Conservation (phyloP, 306 rosid species). For the Vicia faba region DNA sequence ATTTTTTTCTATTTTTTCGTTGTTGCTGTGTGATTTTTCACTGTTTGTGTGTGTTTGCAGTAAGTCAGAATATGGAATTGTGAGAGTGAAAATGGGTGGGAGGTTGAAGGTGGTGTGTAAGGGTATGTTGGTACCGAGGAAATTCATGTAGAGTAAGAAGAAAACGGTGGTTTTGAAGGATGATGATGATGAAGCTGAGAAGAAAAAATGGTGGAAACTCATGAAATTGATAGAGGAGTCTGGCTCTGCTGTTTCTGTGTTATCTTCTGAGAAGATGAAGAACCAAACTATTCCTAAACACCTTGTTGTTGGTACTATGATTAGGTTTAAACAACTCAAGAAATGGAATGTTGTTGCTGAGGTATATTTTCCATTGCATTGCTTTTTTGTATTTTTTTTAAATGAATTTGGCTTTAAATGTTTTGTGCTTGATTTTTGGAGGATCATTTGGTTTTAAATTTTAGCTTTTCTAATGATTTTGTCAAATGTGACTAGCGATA, state of each 20-base stretch:
- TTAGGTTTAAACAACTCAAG: constrained; percentile 81
- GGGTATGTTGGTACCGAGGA: constrained; percentile 86
- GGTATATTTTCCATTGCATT: too few relatives aligned
- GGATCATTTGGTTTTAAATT: too few relatives aligned
- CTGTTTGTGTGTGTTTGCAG: constrained; percentile 42
- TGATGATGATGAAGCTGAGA: constrained; percentile 73
- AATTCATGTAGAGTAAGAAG: constrained; percentile 73
- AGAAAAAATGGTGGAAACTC: constrained; percentile 85
- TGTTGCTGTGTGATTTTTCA: background rate
- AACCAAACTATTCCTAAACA: constrained; percentile 61
- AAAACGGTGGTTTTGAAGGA: constrained; percentile 67
- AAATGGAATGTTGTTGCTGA: constrained; percentile 84
- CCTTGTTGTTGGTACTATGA: constrained; percentile 76
- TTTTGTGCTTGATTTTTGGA: too few relatives aligned
- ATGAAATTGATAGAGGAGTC: too few relatives aligned
- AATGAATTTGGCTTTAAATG: too few relatives aligned
- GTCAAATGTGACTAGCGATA: too few relatives aligned
- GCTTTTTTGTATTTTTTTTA: too few relatives aligned
- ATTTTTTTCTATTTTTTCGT: background rate
- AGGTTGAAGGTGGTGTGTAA: too few relatives aligned
- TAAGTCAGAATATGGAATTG: constrained; percentile 49
- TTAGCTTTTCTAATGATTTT: background rate
- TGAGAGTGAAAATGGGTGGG: too few relatives aligned
- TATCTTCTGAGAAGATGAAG: constrained; percentile 50
- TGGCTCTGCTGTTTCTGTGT: constrained; percentile 81